Percentiles rank a stretch among this genome's conserved stretches.
Conservation (phyloP, 1,284 basidiomycete species). For the Malassezia cuniculi region DNA sequence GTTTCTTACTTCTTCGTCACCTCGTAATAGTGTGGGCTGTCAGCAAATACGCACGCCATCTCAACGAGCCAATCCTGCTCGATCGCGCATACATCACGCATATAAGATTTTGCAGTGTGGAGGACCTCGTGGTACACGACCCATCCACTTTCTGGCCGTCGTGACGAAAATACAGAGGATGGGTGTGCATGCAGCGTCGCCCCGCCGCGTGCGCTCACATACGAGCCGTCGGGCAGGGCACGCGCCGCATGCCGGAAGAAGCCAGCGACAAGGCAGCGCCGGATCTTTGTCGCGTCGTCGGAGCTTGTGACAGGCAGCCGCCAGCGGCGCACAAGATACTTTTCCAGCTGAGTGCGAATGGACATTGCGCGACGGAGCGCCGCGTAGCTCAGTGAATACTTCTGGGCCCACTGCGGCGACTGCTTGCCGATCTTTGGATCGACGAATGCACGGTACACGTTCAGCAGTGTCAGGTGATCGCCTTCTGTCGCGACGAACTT, state of each 20-base stretch:
- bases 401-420: conserved; percentile 73
- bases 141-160: conserved; percentile 77
- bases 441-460: conserved; percentile 85
- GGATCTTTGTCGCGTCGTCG: conserved; percentile 56
- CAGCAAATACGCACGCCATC: conserved; percentile 42
- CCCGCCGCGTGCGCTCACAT: conserved; percentile 66
- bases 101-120: conserved; percentile 73
- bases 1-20: too few species aligned
- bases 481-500: conserved; percentile 97
- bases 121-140: conserved; percentile 90
- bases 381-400: conserved; percentile 80
- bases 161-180: conserved; percentile 81
- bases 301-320: conserved; percentile 1
- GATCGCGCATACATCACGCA: conserved; percentile 50
- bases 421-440: conserved; percentile 58
- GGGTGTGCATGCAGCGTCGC: conserved; percentile 67
- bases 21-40: conserved; percentile 15
- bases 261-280: conserved; percentile 74
- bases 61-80: conserved; percentile 49
- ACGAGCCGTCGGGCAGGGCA: conserved; percentile 78
- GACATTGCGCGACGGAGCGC: conserved; percentile 80
- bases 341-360: conserved; percentile 79
- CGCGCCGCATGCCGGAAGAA: conserved; percentile 87
- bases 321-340: conserved; percentile 59
- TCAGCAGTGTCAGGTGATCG: conserved; percentile 79